Base-by-base conservation (phyloP, 768 basidiomycete species). In the Tulasnella sp. region DNA sequence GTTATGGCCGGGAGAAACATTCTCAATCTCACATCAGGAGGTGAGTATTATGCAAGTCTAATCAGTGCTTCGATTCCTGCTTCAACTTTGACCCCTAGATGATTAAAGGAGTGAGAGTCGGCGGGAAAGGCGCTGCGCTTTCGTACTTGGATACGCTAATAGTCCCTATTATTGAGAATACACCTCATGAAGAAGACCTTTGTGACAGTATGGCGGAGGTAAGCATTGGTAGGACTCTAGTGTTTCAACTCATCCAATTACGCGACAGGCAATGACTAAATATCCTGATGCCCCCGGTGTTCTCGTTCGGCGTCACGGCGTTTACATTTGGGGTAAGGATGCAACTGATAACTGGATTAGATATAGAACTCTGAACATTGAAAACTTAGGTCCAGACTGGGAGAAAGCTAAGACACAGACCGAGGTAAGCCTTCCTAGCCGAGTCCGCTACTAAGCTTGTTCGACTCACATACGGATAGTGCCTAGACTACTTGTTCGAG, bases 401-500 rank as follows among this genome's bases (percentile, higher is more conserved):
- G 77, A 87, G 65, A 86, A 83, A 62, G 86, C 87, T 7, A 90
- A 90, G 66, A 85, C 85, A 0, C 87, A 90, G 60, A 78, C 84
- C 0, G 87, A 90, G 72, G 82, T 79, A 35, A 29, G 59, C 10
- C 44, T 27, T n/a, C 37, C 9, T 45, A 46, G n/a, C 32, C 15
- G 15, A 35, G 49, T 24, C 25, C n/a, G n/a, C n/a, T n/a, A n/a
- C n/a, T n/a, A n/a, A n/a, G n/a, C n/a, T n/a, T n/a, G n/a, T n/a
- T n/a, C n/a, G n/a, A n/a, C n/a, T n/a, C n/a, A n/a, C n/a, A n/a
- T n/a, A n/a, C n/a, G n/a, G n/a, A 13, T 58, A 85, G 80, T 92
- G 89, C 63, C 73, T 91, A 27, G 89, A 92, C 62, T 92, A 91
- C 65, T 71, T 92, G 15, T 88, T 91, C 58, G 89, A 92, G 62